These are phyloP conservation scores for Cutaneotrichosporon sp. DNA, from an alignment of 1,284 basidiomycete species.

Conservation along the genomic window DNA sequence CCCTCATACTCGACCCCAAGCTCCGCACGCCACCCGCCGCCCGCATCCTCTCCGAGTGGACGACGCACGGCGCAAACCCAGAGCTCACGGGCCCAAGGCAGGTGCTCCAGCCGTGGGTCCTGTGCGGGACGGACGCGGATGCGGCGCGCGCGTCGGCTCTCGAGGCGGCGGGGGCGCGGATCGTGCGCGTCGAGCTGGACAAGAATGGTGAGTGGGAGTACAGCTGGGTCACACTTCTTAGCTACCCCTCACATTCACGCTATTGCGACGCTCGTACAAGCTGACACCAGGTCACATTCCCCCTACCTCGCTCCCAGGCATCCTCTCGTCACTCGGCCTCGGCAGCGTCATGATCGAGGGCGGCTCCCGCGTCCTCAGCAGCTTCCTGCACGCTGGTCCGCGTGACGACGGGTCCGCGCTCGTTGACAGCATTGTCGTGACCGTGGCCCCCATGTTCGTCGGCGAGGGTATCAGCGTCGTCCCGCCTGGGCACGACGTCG, in stretches of 20 bases:
- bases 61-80: conserved; percentile 9
- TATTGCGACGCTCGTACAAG: too few relatives aligned
- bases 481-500: conserved; percentile 35
- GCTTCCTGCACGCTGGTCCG: conserved; percentile 62
- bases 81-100: conserved; percentile 51
- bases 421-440: conserved; percentile 75
- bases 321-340: conserved; percentile 62
- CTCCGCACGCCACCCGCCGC: conserved; percentile 68
- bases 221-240: too few relatives aligned
- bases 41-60: conserved; percentile 63
- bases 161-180: conserved; percentile 48
- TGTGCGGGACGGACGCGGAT: conserved; percentile 57
- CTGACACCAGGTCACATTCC: conserved; percentile 56
- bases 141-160: conserved; percentile 30
- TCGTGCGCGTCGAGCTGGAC: conserved; percentile 47
- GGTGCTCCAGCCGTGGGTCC: conserved; percentile 74
- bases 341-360: conserved; percentile 92
- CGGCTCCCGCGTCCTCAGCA: conserved; percentile 77
- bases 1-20: conserved; percentile 77
- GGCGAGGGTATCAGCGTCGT: conserved; percentile 67
- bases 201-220: conserved; percentile 56
- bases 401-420: conserved; percentile 50
- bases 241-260: too few relatives aligned
- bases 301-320: conserved; percentile 60
- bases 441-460: conserved; percentile 77